These are phyloP conservation scores for Fraxinus latifolia DNA, from an alignment of 305 asterid genomes.

Conservation along the genomic window DNA sequence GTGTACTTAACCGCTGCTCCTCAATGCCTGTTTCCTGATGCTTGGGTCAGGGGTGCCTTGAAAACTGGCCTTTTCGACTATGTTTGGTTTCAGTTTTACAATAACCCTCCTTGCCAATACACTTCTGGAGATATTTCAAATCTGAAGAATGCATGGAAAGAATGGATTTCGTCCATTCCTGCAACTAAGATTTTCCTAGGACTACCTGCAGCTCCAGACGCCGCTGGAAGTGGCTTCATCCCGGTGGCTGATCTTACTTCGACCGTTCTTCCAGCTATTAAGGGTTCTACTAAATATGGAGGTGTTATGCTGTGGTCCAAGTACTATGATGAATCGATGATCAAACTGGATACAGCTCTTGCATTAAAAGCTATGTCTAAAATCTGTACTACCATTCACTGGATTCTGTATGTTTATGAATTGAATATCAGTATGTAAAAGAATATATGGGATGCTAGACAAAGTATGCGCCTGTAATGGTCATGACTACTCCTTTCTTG, in stretches of 20 bases:
- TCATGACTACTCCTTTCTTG: neutral
- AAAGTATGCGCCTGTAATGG: no score
- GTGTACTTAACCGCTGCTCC: neutral
- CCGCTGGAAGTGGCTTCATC: neutral
- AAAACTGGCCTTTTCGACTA: slow-evolving; percentile 7
- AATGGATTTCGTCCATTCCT: neutral
- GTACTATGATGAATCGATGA: neutral
- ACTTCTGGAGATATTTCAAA: neutral
- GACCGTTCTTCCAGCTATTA: neutral
- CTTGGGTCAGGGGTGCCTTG: slow-evolving; percentile 11
- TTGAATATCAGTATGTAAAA: neutral
- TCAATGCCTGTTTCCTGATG: neutral
- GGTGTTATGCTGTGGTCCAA: neutral
- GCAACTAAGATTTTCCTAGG: slow-evolving; percentile 12
- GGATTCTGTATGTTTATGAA: neutral
- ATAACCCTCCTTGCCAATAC: slow-evolving; percentile 8
- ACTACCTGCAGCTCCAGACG: neutral
- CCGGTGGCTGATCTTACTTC: neutral
- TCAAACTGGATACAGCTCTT: slow-evolving; percentile 9
- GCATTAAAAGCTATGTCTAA: slow-evolving; percentile 9
- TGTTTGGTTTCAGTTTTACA: slow-evolving; percentile 15
- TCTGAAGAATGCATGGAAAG: neutral
- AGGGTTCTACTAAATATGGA: slow-evolving; percentile 10
- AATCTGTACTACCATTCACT: neutral
- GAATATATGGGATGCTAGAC: neutral